Conservation (phyloP, 768 basidiomycete species). For the Russula sp. region DNA sequence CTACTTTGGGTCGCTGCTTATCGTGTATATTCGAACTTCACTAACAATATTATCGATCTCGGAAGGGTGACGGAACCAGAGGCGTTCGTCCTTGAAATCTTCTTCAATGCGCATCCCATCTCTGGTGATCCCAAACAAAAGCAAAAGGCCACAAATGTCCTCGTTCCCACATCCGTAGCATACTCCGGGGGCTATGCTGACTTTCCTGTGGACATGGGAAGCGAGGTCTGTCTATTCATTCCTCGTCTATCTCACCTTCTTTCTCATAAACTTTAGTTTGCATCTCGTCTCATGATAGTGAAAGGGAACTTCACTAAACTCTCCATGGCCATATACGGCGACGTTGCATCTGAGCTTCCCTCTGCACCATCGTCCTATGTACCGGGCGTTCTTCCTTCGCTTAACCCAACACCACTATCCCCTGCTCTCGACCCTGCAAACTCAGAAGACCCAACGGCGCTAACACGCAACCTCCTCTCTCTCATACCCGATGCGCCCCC, state of each 20-base stretch:
- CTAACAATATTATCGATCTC: not conserved
- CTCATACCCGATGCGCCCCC: constrained; percentile 59
- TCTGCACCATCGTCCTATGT: constrained; percentile 37
- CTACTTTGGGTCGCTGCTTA: not conserved
- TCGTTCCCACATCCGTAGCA: constrained; percentile 64
- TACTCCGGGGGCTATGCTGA: constrained; percentile 66
- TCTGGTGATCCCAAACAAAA: constrained; percentile 46
- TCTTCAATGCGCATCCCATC: constrained; percentile 64
- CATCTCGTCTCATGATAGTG: constrained; percentile 75
- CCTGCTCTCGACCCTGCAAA: constrained; percentile 55
- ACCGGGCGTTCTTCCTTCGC: constrained; percentile 35
- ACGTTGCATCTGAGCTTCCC: constrained; percentile 44
- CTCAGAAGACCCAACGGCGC: constrained; percentile 49
- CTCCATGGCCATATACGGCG: constrained; percentile 57
- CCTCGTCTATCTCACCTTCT: constrained; percentile 3
- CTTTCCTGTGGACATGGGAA: constrained; percentile 63
- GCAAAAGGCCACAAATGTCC: constrained; percentile 60
- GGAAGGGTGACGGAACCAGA: constrained; percentile 63
- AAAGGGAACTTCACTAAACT: constrained; percentile 65
- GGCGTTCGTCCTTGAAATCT: constrained; percentile 68
- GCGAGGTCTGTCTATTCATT: constrained; percentile 44
- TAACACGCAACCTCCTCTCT: constrained; percentile 57
- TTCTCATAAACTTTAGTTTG: constrained; percentile 39
- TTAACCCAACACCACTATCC: constrained; percentile 39
- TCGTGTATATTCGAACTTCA: not conserved